Base-by-base conservation (phyloP, 2,329 filamentous ascomycete species). In the Botrytis fragariae region DNA sequence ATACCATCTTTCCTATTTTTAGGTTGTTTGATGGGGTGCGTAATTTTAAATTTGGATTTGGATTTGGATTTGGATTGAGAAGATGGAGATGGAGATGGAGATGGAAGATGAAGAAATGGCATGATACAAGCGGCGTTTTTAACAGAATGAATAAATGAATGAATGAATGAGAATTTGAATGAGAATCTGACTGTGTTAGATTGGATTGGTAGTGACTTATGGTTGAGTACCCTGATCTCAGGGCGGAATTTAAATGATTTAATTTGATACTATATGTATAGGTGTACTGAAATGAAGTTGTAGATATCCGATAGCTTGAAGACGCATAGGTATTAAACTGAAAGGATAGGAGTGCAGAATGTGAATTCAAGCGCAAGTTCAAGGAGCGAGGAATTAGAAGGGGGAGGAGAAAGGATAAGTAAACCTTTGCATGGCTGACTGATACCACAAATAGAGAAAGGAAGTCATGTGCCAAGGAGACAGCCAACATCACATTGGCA, bases 101-200 rank as follows among this genome's bases (percentile, higher is more conserved):
- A 54, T 54, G 51, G 51, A 29, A 16, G 51, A 54, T n/a, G n/a
- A 9, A 54, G 51, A 54, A 8, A 29, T 54, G 51, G 32, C 86
- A 75, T 92, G 90, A 54, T 7, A 29, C 7, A 1, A 93, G 32
- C 99, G 77, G 96, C 96, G 16, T 97, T 96, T 81, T 99, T 29
- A 54, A 22, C 45, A 68, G 45, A 67, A 67, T 67, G 63, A 54
- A 54, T 29, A 18, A 29, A 29, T 29, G 51, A 29, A 54, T 29
- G 51, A 54, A 29, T 25, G 22, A 25, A 48, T 45, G 20, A 45
- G 18, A 22, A 22, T 22, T 22, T 48, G 45, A 25, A 0, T 54
- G 25, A 22, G 45, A 25, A 25, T 14, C 3, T n/a, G 48, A n/a
- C 25, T 51, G 0, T 0, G 18, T 51, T 14, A 3, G 25, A 14